Evolutionary conservation across 2,329 filamentous ascomycete genomes (phyloP), one percentile per base, ranked within the genome.

Genomic region (Cordyceps tenuipes): DNA sequence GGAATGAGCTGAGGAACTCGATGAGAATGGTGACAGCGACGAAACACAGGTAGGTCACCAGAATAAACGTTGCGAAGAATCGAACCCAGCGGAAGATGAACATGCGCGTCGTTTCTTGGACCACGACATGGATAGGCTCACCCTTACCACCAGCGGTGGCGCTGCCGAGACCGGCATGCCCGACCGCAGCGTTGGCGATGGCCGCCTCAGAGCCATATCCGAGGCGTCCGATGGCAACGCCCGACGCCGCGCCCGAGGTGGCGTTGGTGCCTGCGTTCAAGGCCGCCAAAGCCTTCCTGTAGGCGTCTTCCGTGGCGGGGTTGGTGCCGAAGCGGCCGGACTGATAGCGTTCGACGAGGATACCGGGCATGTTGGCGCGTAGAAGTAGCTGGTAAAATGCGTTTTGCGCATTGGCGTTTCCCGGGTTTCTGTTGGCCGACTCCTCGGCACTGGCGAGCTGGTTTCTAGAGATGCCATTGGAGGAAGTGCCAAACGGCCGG

Each of bases 361-460:
- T 96, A 56, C 91, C 88, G 19, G 93, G 90, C 89, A 97, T 92
- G 69, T 95, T 94, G 56, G 93, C 91, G 70, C 89, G 89, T 59
- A 97, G 80, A 15, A 99, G 83, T 50, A 92, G 87, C 70, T 93
- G 88, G 71, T 99, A 99, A 72, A 99, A 97, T 17, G 90, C 88
- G 71, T 93, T 94, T 72, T 99, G 94, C 21, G 91, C 87, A 48
- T 88, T 89, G 31, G 91, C 88, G 72, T 91, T 97, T 62, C 80
- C 83, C 1, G 94, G 91, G 68, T 96, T 96, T 73, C 91, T 89
- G 75, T 97, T 99, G 43, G 94, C 95, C 26, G 89, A 88, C 71
- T 92, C 88, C 75, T 99, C 94, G 66, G 92, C 82, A 65, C 90
- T 89, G 39, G 91, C 91, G 39, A 99, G 83, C 60, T 93, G 78